Conservation (phyloP, 106 monocot genomes). For the Apostasia shenzhenica region DNA sequence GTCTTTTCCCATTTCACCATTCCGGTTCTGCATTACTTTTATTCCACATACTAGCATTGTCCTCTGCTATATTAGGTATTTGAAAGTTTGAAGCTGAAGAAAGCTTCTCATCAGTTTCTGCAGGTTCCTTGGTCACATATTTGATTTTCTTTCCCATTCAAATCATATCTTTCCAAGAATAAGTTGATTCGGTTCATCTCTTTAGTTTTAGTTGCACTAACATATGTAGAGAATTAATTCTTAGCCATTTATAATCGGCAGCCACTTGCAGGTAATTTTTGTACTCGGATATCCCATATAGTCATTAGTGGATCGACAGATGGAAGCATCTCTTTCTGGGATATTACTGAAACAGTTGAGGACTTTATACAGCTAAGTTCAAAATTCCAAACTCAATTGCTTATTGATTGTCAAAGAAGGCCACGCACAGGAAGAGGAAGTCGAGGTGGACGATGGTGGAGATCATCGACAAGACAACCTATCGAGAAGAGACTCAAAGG, state of each 20-base stretch:
- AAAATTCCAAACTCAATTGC: slow-evolving; percentile 34
- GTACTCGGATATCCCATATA: slow-evolving; percentile 35
- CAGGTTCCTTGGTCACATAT: no score
- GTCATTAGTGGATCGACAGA: slow-evolving; percentile 82
- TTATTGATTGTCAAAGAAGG: slow-evolving; percentile 48
- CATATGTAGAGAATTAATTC: no score
- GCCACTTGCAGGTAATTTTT: slow-evolving; percentile 28
- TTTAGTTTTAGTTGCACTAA: not conserved
- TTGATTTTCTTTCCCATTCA: no score
- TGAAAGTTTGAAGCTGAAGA: no score
- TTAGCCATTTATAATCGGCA: not conserved
- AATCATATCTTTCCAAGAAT: no score
- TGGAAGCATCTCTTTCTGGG: slow-evolving; percentile 96
- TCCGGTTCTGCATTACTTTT: no score
- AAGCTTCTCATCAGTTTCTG: no score
- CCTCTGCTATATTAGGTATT: no score
- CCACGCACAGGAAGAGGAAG: slow-evolving; percentile 96
- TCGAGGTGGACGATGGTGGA: slow-evolving; percentile 87
- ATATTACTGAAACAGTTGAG: slow-evolving; percentile 57
- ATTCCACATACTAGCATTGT: no score
- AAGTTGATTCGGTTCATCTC: no score
- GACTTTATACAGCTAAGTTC: slow-evolving; percentile 52
- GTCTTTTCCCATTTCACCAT: no score
- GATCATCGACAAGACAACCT: slow-evolving; percentile 25
- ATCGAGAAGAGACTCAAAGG: slow-evolving; percentile 9